Evolutionary conservation across 768 basidiomycete species (phyloP).

Genomic region (Mycena capillaripes): DNA sequence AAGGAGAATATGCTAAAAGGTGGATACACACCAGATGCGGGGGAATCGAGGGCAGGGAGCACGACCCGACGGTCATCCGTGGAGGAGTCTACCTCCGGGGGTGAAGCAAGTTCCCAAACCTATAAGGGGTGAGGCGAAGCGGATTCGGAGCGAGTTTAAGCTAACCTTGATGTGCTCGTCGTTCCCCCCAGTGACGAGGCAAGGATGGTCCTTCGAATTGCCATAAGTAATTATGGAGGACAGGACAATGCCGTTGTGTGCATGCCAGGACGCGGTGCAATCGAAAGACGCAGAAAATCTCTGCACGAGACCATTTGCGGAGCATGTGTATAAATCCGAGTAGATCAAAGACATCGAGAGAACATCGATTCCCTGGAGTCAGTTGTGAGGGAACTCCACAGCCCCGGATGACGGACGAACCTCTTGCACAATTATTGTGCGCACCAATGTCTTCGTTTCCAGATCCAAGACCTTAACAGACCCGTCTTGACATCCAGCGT

Average conservation of each 20-base stretch:
- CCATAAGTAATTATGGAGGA: constrained; percentile 75
- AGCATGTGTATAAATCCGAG: constrained; percentile 74
- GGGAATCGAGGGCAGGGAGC: constrained; percentile 28
- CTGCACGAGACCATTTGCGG: constrained; percentile 79
- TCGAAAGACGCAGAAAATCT: constrained; percentile 90
- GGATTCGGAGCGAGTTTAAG: background rate
- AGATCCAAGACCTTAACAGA: constrained; percentile 92
- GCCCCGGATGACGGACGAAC: constrained; percentile 51
- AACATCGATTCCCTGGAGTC: constrained; percentile 78
- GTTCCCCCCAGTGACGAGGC: constrained; percentile 84
- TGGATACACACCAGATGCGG: constrained; percentile 41
- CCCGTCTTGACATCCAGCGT: constrained; percentile 95
- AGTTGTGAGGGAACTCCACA: constrained; percentile 10
- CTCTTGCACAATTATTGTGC: constrained; percentile 90
- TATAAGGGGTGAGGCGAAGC: constrained; percentile 37
- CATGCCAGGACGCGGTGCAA: constrained; percentile 86
- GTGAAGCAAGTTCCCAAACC: constrained; percentile 69
- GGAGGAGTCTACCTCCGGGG: constrained; percentile 37
- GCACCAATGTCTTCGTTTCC: constrained; percentile 88
- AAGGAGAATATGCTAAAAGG: background rate
- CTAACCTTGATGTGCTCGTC: constrained; percentile 87
- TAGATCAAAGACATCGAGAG: constrained; percentile 83
- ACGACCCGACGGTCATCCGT: constrained; percentile 38
- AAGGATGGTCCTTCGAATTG: constrained; percentile 47
- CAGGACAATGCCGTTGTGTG: constrained; percentile 85